phyloP scores from a whole-genome alignment of 441 rosid species.

The Croton laevigatus region DNA sequence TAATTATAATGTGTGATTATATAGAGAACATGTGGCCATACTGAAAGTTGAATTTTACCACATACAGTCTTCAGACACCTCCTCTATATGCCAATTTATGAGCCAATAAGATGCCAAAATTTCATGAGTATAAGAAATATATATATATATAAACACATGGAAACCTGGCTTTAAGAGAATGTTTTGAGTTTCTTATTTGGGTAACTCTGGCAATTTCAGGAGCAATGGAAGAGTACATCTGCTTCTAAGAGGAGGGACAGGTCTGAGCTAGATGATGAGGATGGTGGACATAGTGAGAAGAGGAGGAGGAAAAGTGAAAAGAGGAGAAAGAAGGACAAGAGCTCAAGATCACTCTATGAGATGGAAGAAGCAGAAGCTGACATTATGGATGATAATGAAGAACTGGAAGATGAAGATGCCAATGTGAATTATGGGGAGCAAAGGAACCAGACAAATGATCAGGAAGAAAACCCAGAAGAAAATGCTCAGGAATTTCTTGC shows the following conservation, averaged over 20 bases:
- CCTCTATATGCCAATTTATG: not conserved
- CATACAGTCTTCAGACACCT: not conserved
- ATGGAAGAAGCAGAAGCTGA: conserved; percentile 70
- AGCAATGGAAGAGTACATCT: conserved; percentile 94
- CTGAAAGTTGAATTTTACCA: not conserved
- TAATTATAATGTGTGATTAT: not conserved
- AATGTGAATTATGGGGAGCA: conserved; percentile 51
- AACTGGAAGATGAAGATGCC: conserved; percentile 68
- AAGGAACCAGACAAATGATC: conserved; percentile 41
- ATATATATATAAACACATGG: too few species aligned
- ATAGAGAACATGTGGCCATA: not conserved
- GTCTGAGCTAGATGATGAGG: conserved; percentile 78
- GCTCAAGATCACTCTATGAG: conserved; percentile 71
- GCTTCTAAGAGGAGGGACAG: conserved; percentile 85
- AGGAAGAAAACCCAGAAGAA: conserved; percentile 57
- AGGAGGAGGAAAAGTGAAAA: conserved; percentile 91
- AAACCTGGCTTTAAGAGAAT: not conserved
- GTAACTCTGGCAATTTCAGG: conserved; percentile 44
- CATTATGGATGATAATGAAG: conserved; percentile 66
- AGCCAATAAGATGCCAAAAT: not conserved
- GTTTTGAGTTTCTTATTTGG: conserved; percentile 9
- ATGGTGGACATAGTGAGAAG: conserved; percentile 80
- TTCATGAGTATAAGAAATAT: not conserved
- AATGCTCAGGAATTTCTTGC: conserved; percentile 80
- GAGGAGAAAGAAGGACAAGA: conserved; percentile 90